Evolutionary conservation across 1,139 yeast species (phyloP), one percentile per base, ranked within the genome.

Genomic region (Debaryomyces coudertii): DNA sequence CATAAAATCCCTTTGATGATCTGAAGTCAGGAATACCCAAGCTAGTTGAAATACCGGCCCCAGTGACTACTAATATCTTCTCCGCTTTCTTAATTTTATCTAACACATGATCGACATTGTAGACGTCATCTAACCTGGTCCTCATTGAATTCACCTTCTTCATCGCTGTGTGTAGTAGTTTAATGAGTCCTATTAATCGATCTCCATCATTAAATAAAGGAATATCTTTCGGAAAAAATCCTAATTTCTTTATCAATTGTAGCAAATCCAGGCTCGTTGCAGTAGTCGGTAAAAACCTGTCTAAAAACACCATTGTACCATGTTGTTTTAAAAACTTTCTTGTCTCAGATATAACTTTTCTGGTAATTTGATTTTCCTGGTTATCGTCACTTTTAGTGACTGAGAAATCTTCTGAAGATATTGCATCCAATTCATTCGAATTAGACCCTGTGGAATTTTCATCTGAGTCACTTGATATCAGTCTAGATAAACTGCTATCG

Each of bases 21-120:
- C 98, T 79, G 68, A 92, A 92, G 66, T 92, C 98, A 0, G 97
- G 97, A 46, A 90, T 90, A 1, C 97, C 97, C 47, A 90, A 68
- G 8, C 90, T 82, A 4, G 97, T 90, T 18, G 96, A 87, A 40
- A 92, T 90, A 22, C 98, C 98, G 0, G 98, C 98, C 5, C 98
- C 98, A 0, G 97, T 90, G 22, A 92, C 68, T 1, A 92, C 93
- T 50, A 92, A 61, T 25, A 90, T 79, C 46, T 83, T 85, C 15
- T 76, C 62, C 0, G 95, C 82, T 8, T 68, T 69, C 15, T 71
- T 56, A 35, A 92, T 71, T 38, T 79, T 77, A 1, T 71, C 70
- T 2, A 81, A 65, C 1, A 86, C 82, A 52, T 85, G 82, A n/a
- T 83, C 85, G 4, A 88, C 58, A 0, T 85, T 80, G 45, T 73